A percentile compares a stretch with the other conserved stretches of the same genome.
Evolutionary conservation across 2,329 filamentous ascomycete genomes (phyloP).

Genomic region (Colletotrichum chlorophyti): DNA sequence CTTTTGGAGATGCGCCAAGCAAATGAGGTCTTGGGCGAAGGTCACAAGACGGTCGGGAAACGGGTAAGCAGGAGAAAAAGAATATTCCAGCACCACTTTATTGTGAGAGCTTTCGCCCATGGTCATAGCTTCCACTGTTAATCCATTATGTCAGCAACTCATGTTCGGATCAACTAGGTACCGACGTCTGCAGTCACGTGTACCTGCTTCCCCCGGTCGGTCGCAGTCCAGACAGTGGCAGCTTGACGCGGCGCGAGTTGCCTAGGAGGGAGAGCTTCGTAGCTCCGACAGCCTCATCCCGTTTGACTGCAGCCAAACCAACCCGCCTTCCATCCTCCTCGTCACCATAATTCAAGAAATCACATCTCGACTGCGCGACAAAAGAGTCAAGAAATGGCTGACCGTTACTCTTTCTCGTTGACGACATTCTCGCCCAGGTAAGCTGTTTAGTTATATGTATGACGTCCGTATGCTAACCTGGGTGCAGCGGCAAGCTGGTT

Average conservation of each 20-base stretch:
- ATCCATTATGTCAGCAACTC: not conserved
- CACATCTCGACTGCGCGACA: not conserved
- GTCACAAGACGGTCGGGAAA: not conserved
- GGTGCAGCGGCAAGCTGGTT: conserved; percentile 89
- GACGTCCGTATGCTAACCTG: conserved; percentile 28
- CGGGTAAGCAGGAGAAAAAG: not conserved
- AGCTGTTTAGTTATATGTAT: conserved; percentile 41
- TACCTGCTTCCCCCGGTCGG: not conserved
- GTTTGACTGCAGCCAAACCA: conserved; percentile 27
- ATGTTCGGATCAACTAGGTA: conserved; percentile 13
- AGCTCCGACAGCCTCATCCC: conserved; percentile 30
- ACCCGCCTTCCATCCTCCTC: conserved; percentile 14
- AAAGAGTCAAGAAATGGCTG: conserved; percentile 73
- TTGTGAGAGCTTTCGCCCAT: conserved; percentile 8
- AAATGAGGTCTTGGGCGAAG: not conserved
- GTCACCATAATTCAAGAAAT: conserved; percentile 2
- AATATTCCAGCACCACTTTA: conserved; percentile 29
- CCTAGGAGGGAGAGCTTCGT: conserved; percentile 30
- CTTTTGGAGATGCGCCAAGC: conserved; percentile 12
- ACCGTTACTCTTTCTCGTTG: conserved; percentile 98
- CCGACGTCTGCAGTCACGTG: conserved; percentile 11
- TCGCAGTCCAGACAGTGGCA: conserved; percentile 14
- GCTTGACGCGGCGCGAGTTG: conserved; percentile 34
- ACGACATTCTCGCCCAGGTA: conserved; percentile 99
- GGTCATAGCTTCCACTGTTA: conserved; percentile 19